phyloP scores from a whole-genome alignment of 768 basidiomycete species.

The Piloderma croceum region DNA sequence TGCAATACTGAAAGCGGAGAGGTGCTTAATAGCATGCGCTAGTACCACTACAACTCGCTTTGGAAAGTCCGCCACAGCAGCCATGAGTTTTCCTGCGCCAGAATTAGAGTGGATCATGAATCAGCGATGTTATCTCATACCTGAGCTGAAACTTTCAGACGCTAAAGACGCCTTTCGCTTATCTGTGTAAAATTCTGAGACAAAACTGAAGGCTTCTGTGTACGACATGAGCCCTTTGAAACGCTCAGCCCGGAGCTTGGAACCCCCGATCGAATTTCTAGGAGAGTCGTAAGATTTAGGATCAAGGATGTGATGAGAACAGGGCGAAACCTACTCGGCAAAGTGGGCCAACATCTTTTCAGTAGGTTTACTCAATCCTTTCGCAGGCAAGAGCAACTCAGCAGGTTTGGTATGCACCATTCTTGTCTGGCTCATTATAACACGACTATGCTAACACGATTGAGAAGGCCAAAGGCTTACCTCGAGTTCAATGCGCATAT shows the following conservation, averaged over 20 bases:
- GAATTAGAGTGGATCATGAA: too few species aligned
- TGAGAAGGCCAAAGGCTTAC: too few species aligned
- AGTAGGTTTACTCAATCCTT: slow-evolving; percentile 59
- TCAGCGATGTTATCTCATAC: too few species aligned
- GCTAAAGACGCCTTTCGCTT: slow-evolving; percentile 35
- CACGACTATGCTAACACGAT: too few species aligned
- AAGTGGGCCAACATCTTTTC: slow-evolving; percentile 73
- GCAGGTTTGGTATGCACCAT: slow-evolving; percentile 80
- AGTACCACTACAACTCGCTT: slow-evolving; percentile 65
- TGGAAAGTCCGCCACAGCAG: slow-evolving; percentile 60
- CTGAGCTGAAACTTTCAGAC: slow-evolving; percentile 42
- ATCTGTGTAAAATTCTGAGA: slow-evolving; percentile 62
- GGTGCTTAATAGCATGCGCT: slow-evolving; percentile 66
- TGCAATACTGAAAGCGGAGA: slow-evolving; percentile 63
- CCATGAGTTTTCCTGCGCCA: slow-evolving; percentile 53
- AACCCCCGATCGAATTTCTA: too few species aligned
- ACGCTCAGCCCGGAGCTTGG: slow-evolving; percentile 67
- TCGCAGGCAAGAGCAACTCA: slow-evolving; percentile 66
- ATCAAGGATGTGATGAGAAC: too few species aligned
- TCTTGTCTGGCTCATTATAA: too few species aligned
- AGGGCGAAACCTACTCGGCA: slow-evolving; percentile 47
- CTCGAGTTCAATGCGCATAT: slow-evolving; percentile 90
- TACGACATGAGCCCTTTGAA: slow-evolving; percentile 52
- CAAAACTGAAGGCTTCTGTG: slow-evolving; percentile 60
- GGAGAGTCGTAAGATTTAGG: too few species aligned